Evolutionary conservation across 176 grass and related monocot species (phyloP).

Genomic region (Carex kokanica): DNA sequence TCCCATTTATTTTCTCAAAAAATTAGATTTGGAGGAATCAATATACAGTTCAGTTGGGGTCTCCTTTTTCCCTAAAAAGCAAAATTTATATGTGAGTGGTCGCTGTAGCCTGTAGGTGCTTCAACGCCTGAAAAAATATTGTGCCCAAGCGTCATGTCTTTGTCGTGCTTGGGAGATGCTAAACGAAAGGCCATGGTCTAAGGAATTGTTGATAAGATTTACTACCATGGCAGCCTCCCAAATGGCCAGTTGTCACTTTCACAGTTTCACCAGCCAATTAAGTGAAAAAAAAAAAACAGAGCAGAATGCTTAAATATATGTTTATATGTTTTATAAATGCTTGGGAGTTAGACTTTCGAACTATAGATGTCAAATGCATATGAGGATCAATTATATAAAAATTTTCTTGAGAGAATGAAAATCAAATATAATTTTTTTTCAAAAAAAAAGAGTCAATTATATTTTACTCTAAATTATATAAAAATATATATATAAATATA

Average conservation of each 20-base stretch:
- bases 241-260: neutral
- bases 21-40: neutral
- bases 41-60: neutral
- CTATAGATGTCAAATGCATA: no score
- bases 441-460: no score
- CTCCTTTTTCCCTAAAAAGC: neutral
- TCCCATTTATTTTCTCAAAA: no score
- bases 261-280: neutral
- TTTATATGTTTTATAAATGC: no score
- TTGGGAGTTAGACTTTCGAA: no score
- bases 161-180: neutral
- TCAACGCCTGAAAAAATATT: neutral
- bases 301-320: no score
- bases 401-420: no score
- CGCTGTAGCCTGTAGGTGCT: neutral
- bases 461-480: no score
- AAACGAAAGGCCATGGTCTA: neutral
- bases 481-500: no score
- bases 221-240: neutral
- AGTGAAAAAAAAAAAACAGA: no score
- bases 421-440: no score
- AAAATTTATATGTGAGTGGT: neutral
- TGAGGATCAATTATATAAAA: no score
- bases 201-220: slow-evolving; percentile 18
- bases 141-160: neutral